Evolutionary conservation across 495 filamentous ascomycete species (phyloP).

Genomic region (Hyaloscypha finlandica): DNA sequence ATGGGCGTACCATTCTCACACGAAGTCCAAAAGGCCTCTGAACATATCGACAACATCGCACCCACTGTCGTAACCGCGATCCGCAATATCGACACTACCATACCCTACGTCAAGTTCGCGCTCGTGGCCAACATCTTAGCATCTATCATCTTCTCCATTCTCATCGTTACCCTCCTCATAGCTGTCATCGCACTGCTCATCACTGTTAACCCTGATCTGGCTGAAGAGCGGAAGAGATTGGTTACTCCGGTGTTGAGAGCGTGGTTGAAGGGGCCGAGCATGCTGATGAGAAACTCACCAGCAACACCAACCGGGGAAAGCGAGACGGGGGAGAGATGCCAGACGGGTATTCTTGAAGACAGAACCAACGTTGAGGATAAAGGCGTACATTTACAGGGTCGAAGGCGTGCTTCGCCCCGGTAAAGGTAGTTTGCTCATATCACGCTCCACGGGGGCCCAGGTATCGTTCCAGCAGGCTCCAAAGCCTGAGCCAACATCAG

Average conservation of each 20-base stretch:
- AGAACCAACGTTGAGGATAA: neutral
- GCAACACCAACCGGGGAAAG: neutral
- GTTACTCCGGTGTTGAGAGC: neutral
- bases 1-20: neutral
- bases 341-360: neutral
- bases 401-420: neutral
- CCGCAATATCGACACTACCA: neutral
- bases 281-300: neutral
- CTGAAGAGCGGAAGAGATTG: neutral
- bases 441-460: too few relatives aligned
- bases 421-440: too few relatives aligned
- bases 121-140: neutral
- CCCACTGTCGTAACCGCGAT: neutral
- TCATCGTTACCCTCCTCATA: neutral
- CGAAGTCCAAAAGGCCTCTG: neutral
- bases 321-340: neutral
- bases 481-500: too few relatives aligned
- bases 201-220: neutral
- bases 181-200: slow-evolving; percentile 1
- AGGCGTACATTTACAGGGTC: neutral
- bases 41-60: neutral
- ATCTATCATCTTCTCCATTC: neutral
- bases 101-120: neutral
- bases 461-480: too few relatives aligned
- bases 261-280: neutral